Evolutionary conservation across 78 protist species (phyloP).

Genomic region (Pigoraptor vietnamica): DNA sequence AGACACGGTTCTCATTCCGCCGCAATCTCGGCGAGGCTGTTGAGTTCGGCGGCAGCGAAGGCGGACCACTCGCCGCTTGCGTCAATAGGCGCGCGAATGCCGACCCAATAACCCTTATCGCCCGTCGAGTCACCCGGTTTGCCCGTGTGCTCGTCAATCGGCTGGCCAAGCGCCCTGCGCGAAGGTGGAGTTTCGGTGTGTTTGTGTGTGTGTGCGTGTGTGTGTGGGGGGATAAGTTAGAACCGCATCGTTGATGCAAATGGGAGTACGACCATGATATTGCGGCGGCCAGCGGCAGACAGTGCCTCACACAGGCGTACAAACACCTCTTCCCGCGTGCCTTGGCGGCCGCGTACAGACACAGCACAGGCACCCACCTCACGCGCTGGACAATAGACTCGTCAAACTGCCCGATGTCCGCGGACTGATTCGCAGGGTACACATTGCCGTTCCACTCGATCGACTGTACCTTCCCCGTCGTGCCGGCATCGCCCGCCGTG

Average conservation of each 20-base stretch:
- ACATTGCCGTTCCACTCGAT: background rate
- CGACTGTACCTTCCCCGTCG: background rate
- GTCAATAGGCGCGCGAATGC: background rate
- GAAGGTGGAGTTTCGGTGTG: too few species aligned
- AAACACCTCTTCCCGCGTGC: too few species aligned
- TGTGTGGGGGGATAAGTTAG: too few species aligned
- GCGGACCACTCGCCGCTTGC: background rate
- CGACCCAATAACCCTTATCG: background rate
- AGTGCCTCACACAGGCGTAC: too few species aligned
- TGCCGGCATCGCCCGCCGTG: background rate
- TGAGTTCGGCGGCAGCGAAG: background rate
- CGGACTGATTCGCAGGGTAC: background rate
- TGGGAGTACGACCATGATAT: background rate
- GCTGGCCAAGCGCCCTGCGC: background rate
- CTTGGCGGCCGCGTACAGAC: too few species aligned
- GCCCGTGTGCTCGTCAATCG: background rate
- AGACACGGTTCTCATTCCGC: background rate
- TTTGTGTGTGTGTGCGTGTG: too few species aligned
- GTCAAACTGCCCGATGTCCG: background rate
- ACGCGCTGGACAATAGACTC: background rate
- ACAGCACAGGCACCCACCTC: background rate
- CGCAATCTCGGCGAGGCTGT: background rate
- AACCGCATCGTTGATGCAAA: too few species aligned
- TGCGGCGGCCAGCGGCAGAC: too few species aligned
- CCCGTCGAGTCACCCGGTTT: background rate